Evolutionary conservation across 495 filamentous ascomycete genomes (phyloP), one percentile per base, ranked within the genome.

Genomic region (Penicillium waksmanii): DNA sequence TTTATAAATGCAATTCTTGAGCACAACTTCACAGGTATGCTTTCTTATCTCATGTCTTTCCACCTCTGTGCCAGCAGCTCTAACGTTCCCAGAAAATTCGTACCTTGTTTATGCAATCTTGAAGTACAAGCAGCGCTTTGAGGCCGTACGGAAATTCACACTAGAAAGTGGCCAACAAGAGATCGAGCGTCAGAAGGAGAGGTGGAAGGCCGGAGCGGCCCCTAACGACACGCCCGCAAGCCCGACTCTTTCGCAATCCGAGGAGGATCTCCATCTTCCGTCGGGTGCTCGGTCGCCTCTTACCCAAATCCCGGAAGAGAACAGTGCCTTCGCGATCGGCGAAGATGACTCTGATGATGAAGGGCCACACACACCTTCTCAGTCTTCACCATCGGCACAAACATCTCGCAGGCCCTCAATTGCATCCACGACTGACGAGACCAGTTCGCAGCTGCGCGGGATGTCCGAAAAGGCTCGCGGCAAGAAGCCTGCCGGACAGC

Each of bases 381-480:
- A 85, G 19, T 90, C 89, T 6, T 89, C 87, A 12, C 84, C 88
- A 4, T 93, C 89, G 6, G 80, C 85, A 43, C 86, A 85, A 35
- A 84, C 81, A 17, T 95, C 92, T 6, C 82, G 85, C 15, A 83
- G 87, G 17, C 85, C 87, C 6, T 96, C 92, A 0, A 73, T 89
- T 15, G 87, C 90, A 15, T 92, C 85, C 0, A 83, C 84, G 2
- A 75, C 84, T 1, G 95, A 96, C 56, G 91, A 95, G 65, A 87
- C 89, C 23, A 84, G 96, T 11, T 91, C 93, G n/a, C 77, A 87
- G 35, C 69, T 96, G n/a, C 85, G 92, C 49, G 94, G 92, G 49
- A 99, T 98, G 92, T 96, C 94, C 10, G 95, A 99, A 72, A 99
- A 98, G 68, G 96, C 95, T 25, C 80, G 95, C 50, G 95, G 95